A percentile compares a stretch with the other conserved stretches of the same genome.
These are phyloP conservation scores for Micractinium conductrix DNA, from an alignment of 139 green algal species.

Conservation along the genomic window DNA sequence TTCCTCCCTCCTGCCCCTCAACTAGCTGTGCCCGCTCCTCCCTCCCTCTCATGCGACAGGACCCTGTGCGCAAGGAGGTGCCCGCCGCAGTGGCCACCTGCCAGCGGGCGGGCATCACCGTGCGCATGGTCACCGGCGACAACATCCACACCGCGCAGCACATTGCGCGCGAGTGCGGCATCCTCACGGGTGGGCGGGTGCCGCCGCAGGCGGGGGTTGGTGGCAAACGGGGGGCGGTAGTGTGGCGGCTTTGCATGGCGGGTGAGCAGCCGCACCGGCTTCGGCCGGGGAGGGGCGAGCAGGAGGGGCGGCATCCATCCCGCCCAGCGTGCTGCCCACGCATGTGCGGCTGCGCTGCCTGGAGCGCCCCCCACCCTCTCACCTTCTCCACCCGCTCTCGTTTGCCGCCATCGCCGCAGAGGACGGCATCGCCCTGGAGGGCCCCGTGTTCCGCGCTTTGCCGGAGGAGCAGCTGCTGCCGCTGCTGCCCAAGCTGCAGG, in stretches of 20 bases:
- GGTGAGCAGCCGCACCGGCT: background rate
- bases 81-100: slow-evolving; percentile 84
- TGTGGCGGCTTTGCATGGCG: background rate
- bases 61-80: slow-evolving; percentile 87
- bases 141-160: slow-evolving; percentile 97
- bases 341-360: too few relatives aligned
- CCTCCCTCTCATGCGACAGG: slow-evolving; percentile 52
- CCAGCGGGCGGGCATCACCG: slow-evolving; percentile 87
- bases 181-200: slow-evolving; percentile 67
- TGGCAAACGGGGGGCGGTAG: too few relatives aligned
- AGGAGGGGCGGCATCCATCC: too few relatives aligned
- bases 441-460: slow-evolving; percentile 88
- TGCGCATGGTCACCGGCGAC: slow-evolving; percentile 99
- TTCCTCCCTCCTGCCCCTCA: too few relatives aligned
- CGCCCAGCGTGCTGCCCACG: too few relatives aligned
- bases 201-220: too few relatives aligned
- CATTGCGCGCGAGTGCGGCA: slow-evolving; percentile 97
- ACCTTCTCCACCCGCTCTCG: too few relatives aligned
- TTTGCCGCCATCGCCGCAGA: slow-evolving; percentile 14
- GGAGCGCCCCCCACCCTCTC: too few relatives aligned
- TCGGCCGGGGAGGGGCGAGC: too few relatives aligned
- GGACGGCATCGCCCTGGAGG: slow-evolving; percentile 85
- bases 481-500: slow-evolving; percentile 84
- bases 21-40: background rate
- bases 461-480: slow-evolving; percentile 76